Evolutionary conservation across 352 stramenopile species (phyloP).

Genomic region (Phytophthora ramorum): DNA sequence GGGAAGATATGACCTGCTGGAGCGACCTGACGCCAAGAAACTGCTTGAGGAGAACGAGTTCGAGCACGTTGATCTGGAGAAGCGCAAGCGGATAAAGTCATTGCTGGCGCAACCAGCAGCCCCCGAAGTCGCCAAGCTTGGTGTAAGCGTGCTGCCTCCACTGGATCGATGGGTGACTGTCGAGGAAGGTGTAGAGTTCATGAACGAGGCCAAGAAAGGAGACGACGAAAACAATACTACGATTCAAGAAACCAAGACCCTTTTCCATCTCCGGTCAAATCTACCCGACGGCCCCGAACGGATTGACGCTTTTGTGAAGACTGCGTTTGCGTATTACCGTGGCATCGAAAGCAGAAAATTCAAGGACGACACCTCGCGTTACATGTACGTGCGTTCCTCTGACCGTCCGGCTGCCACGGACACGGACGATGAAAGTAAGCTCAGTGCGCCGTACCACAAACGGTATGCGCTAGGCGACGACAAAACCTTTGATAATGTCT

Average conservation of each 20-base stretch:
- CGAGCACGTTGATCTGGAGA: constrained; percentile 19
- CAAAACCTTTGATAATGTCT: constrained; percentile 91
- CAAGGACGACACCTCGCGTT: constrained; percentile 47
- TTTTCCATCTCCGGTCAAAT: constrained; percentile 32
- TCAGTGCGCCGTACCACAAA: constrained; percentile 45
- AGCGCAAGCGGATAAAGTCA: constrained; percentile 26
- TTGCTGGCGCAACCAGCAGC: constrained; percentile 13
- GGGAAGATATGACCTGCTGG: constrained; percentile 51
- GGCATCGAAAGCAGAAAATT: constrained; percentile 43
- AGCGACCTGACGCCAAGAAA: constrained; percentile 23
- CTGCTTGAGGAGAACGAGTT: constrained; percentile 20
- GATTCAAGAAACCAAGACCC: constrained; percentile 31
- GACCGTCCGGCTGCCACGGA: constrained; percentile 12
- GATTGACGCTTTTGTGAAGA: constrained; percentile 50
- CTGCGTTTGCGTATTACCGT: constrained; percentile 45
- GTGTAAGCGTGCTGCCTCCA: constrained; percentile 43
- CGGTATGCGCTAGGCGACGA: constrained; percentile 83
- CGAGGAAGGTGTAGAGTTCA: constrained; percentile 48
- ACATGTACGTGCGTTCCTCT: constrained; percentile 48
- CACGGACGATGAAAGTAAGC: constrained; percentile 21
- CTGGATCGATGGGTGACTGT: constrained; percentile 49
- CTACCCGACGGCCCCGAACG: constrained; percentile 30
- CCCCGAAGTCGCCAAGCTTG: constrained; percentile 42
- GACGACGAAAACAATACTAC: constrained; percentile 27
- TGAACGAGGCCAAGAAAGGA: constrained; percentile 41